A percentile compares a stretch with the other conserved stretches of the same genome.
These are phyloP conservation scores for Colletotrichum brevisporum DNA, from an alignment of 2,329 filamentous ascomycete species.

Conservation along the genomic window DNA sequence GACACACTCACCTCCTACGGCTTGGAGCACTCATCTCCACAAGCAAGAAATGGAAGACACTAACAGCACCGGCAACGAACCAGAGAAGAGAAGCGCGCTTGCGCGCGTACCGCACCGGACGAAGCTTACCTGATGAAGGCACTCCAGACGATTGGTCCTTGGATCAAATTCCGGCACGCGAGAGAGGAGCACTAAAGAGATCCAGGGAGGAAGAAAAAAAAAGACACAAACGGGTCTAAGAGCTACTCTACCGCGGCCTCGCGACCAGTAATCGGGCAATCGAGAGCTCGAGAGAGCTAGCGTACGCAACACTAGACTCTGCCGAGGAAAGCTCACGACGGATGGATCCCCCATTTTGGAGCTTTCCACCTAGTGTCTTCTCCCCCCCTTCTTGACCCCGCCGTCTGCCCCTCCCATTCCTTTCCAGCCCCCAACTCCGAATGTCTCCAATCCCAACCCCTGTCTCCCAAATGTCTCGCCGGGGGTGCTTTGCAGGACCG, in stretches of 20 bases:
- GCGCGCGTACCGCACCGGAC: slow-evolving; percentile 2
- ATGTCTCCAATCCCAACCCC: slow-evolving; percentile 10
- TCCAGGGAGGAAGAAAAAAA: not conserved
- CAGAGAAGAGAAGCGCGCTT: not conserved
- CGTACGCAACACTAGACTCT: slow-evolving; percentile 12
- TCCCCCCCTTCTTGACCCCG: not conserved
- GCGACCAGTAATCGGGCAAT: slow-evolving; percentile 33
- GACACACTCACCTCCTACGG: too few species aligned
- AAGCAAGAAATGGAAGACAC: not conserved
- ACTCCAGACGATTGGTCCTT: slow-evolving; percentile 21
- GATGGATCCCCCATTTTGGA: slow-evolving; percentile 4
- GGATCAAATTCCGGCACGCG: not conserved
- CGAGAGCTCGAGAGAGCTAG: slow-evolving; percentile 12
- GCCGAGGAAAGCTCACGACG: slow-evolving; percentile 18
- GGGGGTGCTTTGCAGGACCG: slow-evolving; percentile 2
- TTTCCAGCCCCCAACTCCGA: slow-evolving; percentile 13
- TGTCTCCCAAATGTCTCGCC: slow-evolving; percentile 14
- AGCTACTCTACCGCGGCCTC: not conserved
- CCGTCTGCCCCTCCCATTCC: not conserved
- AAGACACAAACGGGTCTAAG: too few species aligned
- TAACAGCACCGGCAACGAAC: not conserved
- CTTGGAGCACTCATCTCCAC: slow-evolving; percentile 1
- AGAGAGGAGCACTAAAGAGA: slow-evolving; percentile 1
- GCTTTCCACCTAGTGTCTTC: not conserved
- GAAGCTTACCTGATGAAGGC: slow-evolving; percentile 29